Evolutionary conservation across 2,329 filamentous ascomycete species (phyloP).

Genomic region (Gnomoniopsis smithogilvyi): DNA sequence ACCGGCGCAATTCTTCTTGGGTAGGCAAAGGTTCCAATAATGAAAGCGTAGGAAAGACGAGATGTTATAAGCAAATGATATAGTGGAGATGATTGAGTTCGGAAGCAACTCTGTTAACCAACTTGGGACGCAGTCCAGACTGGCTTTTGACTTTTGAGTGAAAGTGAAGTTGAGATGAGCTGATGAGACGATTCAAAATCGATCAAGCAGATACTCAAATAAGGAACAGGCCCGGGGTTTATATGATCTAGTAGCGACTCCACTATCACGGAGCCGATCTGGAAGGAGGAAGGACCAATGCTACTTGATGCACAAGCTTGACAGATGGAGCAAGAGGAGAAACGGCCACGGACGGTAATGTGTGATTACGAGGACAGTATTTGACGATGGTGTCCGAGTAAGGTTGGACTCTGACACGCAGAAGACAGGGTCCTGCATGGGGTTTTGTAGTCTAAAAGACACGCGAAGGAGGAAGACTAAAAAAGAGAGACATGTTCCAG

Average conservation of each 20-base stretch:
- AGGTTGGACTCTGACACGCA: conserved; percentile 6
- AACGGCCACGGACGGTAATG: conserved; percentile 2
- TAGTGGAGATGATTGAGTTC: too few relatives aligned
- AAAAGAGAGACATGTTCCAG: conserved; percentile 4
- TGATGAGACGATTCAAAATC: background rate
- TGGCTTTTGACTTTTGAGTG: background rate
- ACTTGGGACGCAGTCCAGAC: background rate
- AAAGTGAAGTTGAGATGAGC: background rate
- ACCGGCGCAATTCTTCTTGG: background rate
- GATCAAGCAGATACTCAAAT: background rate
- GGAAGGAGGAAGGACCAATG: background rate
- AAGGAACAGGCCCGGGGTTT: background rate
- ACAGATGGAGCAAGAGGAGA: conserved; percentile 1
- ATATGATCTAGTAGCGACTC: conserved; percentile 1
- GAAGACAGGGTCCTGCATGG: conserved; percentile 6
- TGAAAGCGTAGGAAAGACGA: too few relatives aligned
- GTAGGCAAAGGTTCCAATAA: background rate
- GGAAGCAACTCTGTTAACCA: background rate
- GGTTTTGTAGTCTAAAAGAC: conserved; percentile 1
- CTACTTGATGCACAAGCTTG: background rate
- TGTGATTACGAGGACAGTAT: background rate
- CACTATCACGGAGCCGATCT: background rate
- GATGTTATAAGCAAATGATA: background rate
- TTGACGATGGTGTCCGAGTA: conserved; percentile 3
- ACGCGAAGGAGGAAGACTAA: conserved; percentile 1